A percentile compares a stretch with the other conserved stretches of the same genome.
These are phyloP conservation scores for Takashimella koratensis DNA, from an alignment of 1,284 basidiomycete genomes.

Conservation along the genomic window DNA sequence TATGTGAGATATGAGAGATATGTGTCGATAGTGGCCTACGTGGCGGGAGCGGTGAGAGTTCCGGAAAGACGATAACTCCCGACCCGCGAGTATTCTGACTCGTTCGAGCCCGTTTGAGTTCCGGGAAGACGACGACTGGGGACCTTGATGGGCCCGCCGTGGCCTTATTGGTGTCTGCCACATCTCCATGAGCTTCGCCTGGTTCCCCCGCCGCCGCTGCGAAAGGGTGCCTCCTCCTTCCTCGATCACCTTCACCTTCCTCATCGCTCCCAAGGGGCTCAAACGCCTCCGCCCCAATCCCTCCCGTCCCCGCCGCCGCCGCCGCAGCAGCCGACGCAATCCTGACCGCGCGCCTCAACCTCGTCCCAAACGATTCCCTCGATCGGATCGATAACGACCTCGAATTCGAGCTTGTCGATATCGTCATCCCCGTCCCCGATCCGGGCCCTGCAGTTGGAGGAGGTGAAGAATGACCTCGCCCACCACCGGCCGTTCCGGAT, in stretches of 20 bases:
- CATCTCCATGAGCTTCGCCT: background rate
- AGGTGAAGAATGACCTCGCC: background rate
- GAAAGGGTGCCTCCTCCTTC: conserved; percentile 3
- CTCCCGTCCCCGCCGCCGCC: background rate
- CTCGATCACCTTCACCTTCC: background rate
- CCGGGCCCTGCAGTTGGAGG: background rate
- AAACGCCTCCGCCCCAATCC: conserved; percentile 17
- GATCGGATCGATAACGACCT: background rate
- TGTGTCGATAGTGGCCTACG: no score
- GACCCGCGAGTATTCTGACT: background rate
- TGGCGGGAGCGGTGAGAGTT: conserved; percentile 12
- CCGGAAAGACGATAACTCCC: conserved; percentile 24
- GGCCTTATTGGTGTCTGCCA: background rate
- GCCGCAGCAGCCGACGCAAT: background rate
- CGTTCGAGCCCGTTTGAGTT: background rate
- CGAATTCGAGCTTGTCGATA: background rate
- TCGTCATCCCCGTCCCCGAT: background rate
- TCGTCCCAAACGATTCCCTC: background rate
- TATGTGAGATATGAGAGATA: no score
- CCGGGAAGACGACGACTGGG: conserved; percentile 7
- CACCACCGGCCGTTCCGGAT: no score
- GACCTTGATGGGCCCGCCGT: conserved; percentile 11
- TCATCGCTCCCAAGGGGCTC: conserved; percentile 11
- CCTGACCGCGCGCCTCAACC: background rate
- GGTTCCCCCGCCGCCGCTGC: background rate